These are phyloP conservation scores for Fusarium sp. DNA, from an alignment of 2,329 filamentous ascomycete species.

Conservation along the genomic window DNA sequence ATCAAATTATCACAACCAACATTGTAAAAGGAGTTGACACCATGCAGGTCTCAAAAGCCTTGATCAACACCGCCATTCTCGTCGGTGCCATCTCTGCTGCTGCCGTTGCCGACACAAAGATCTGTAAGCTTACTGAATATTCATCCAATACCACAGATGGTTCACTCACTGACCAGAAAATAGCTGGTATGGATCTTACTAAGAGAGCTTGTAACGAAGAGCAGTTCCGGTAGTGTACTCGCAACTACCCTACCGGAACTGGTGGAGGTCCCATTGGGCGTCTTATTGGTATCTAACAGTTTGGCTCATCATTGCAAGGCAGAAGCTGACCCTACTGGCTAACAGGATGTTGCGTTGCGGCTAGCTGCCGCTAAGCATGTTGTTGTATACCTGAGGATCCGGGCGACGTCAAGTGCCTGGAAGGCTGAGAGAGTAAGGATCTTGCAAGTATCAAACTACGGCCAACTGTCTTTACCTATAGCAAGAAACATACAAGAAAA, in stretches of 20 bases:
- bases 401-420: background rate
- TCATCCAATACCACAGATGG: background rate
- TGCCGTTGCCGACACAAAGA: no score
- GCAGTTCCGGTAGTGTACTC: background rate
- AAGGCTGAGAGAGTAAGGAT: no score
- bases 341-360: background rate
- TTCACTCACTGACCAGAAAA: background rate
- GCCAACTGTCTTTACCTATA: background rate
- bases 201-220: background rate
- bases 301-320: background rate
- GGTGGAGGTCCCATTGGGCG: no score
- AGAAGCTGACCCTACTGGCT: background rate
- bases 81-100: background rate
- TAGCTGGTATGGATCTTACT: background rate
- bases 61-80: background rate
- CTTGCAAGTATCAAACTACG: background rate
- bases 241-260: background rate
- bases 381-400: accelerated
- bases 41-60: background rate
- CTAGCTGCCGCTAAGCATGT: no score
- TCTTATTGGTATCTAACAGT: background rate
- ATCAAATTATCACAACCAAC: background rate
- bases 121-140: no score
- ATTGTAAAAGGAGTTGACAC: background rate
- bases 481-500: background rate